A percentile compares a stretch with the other conserved stretches of the same genome.
Evolutionary conservation across 148 eudicot genomes (phyloP).

Genomic region (Fallopia convolvulus): DNA sequence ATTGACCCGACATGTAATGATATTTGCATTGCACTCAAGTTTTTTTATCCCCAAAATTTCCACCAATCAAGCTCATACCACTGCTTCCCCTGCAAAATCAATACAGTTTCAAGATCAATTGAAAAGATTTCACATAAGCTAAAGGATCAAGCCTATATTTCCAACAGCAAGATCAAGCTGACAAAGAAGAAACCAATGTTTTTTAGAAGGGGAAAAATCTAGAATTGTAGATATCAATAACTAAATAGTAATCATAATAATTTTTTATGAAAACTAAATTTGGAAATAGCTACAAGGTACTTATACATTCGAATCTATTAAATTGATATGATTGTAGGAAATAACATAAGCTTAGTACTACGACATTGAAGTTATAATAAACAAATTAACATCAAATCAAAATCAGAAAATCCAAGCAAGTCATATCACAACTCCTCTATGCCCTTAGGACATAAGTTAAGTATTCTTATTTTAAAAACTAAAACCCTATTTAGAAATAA

Average conservation of each 20-base stretch:
- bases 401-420: too few relatives aligned
- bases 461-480: too few relatives aligned
- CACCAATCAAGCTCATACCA: conserved; percentile 99
- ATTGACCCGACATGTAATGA: background rate
- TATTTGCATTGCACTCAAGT: conserved; percentile 45
- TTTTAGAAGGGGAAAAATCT: background rate
- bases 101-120: background rate
- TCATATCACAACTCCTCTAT: too few relatives aligned
- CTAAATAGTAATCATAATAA: background rate
- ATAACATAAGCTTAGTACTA: background rate
- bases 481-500: too few relatives aligned
- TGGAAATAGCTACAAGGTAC: background rate
- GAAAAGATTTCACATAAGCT: background rate
- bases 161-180: background rate
- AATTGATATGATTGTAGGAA: background rate
- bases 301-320: background rate
- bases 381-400: too few relatives aligned
- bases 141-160: background rate
- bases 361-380: too few relatives aligned
- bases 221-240: background rate
- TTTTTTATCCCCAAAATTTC: conserved; percentile 97
- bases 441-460: too few relatives aligned
- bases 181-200: background rate
- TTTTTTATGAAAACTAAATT: background rate
- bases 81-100: conserved; percentile 61